Base-by-base conservation (phyloP, 805 yeast genomes). In the Ogataea haglerorum region DNA sequence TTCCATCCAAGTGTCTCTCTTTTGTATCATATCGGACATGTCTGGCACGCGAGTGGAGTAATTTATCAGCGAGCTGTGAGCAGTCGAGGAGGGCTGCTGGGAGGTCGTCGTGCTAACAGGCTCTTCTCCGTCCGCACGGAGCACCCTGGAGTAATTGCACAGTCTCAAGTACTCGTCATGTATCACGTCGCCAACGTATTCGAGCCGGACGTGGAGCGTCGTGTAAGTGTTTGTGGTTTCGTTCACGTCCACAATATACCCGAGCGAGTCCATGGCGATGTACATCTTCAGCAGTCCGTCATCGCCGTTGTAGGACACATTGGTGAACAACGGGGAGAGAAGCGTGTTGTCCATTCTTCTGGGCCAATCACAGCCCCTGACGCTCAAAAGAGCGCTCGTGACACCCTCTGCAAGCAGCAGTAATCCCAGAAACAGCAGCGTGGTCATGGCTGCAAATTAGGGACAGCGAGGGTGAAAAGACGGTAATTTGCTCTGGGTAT, bases 211-310 rank as follows among this genome's bases (percentile, higher is more conserved):
- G 38, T 72, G 76, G 30, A 76, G 53, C 2, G 78, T 72, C 8
- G 80, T 73, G 51, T 57, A 75, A 46, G 58, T 65, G 53, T 75
- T 73, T 1, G 79, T 69, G 3, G 67, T 56, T 2, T 47, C 9
- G 48, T 76, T 67, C 23, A 73, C 72, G 45, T 75, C 80, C 10
- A 60, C 48, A 8, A 75, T 67, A 16, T 48, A 39, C 6, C 38
- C 44, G 9, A 51, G 28, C 4, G 61, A 57, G 28, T 47, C 44
- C 5, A 51, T 35, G 17, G 49, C 44, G 4, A 52, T 21, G 21
- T 51, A 42, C 26, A 53, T 40, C 12, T 48, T 39, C 43, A 53
- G 29, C 2, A 37, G n/a, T 4, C 43, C 48, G 1, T 29, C 16
- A 1, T 41, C 48, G 14, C 36, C 40, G 22, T 42, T 23, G 34